These are phyloP conservation scores for Apiospora saccharicola DNA, from an alignment of 2,329 filamentous ascomycete genomes.

Conservation along the genomic window DNA sequence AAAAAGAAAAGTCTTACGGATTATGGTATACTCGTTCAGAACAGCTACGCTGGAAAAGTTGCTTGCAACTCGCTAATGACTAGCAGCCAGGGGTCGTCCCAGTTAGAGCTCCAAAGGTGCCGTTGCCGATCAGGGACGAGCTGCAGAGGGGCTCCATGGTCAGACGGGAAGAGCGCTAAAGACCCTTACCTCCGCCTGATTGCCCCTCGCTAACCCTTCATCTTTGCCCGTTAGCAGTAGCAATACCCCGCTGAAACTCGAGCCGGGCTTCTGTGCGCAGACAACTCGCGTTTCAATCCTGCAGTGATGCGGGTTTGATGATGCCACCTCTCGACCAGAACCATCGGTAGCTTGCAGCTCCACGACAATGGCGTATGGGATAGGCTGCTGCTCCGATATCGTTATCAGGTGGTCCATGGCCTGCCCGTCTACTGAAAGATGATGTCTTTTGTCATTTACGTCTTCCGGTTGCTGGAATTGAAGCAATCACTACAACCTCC, in stretches of 20 bases:
- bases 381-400: not conserved
- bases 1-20: not conserved
- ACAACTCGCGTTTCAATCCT: constrained; percentile 24
- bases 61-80: not conserved
- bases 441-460: not conserved
- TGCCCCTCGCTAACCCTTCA: not conserved
- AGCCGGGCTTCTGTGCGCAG: constrained; percentile 12
- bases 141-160: constrained; percentile 1
- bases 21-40: not conserved
- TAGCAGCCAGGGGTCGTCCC: not conserved
- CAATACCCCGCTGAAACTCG: not conserved
- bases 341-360: not conserved
- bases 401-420: not conserved
- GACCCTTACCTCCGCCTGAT: not conserved
- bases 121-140: constrained; percentile 15
- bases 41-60: not conserved
- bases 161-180: constrained; percentile 8
- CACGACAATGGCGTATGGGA: constrained; percentile 6
- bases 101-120: constrained; percentile 5
- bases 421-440: not conserved
- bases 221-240: not conserved
- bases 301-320: constrained; percentile 1
- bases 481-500: constrained; percentile 17
- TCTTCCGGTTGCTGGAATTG: not conserved
- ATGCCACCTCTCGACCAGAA: not conserved